These are phyloP conservation scores for Geotrichum candidum DNA, from an alignment of 1,139 yeast genomes.

Conservation along the genomic window DNA sequence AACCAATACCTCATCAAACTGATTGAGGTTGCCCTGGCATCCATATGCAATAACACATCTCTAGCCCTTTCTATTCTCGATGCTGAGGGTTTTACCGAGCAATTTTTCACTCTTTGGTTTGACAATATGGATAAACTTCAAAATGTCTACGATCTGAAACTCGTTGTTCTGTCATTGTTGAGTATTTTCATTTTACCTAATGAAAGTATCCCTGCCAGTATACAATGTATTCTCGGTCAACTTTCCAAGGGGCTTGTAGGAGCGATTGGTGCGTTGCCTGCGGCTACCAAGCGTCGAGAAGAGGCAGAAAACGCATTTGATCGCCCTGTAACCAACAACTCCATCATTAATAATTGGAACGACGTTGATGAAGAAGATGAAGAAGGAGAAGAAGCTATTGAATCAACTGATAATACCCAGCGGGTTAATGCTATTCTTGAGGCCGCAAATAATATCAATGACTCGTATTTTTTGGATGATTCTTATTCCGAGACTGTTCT, in stretches of 20 bases:
- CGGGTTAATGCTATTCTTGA: conserved; percentile 18
- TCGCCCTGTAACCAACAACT: conserved; percentile 31
- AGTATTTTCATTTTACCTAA: conserved; percentile 40
- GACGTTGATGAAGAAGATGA: conserved; percentile 48
- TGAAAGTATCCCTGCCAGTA: conserved; percentile 35
- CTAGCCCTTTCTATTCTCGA: conserved; percentile 51
- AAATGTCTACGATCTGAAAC: conserved; percentile 79
- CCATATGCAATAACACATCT: conserved; percentile 56
- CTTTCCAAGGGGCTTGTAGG: conserved; percentile 46
- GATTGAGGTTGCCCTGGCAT: conserved; percentile 58
- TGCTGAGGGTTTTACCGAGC: conserved; percentile 41
- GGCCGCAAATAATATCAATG: conserved; percentile 33
- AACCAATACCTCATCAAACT: conserved; percentile 50
- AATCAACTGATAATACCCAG: conserved; percentile 24
- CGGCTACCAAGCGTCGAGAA: conserved; percentile 59
- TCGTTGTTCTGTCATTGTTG: conserved; percentile 63
- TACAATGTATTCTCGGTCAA: conserved; percentile 32
- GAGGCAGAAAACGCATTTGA: conserved; percentile 52
- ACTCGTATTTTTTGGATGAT: conserved; percentile 66
- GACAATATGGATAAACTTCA: conserved; percentile 48
- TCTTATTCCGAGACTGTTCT: conserved; percentile 73
- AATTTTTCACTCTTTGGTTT: conserved; percentile 67
- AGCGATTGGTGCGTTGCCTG: conserved; percentile 58
- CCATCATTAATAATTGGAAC: conserved; percentile 43
- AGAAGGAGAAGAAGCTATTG: conserved; percentile 31